Evolutionary conservation across 352 stramenopile species (phyloP).

Genomic region (Globisporangium solare): DNA sequence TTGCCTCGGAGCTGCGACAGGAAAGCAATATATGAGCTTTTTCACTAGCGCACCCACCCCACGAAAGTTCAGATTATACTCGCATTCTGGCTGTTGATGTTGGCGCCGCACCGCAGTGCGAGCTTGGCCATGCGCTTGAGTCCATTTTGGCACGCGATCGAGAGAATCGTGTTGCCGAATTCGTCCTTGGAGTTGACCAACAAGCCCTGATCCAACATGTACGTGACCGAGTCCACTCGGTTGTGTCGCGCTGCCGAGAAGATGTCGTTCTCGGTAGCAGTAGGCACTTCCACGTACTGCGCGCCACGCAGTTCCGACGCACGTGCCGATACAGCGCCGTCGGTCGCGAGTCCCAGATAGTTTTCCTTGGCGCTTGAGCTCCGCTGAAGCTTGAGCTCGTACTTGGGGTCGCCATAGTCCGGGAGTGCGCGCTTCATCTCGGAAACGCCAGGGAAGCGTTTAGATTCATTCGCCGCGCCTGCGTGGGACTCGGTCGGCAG

Average conservation of each 20-base stretch:
- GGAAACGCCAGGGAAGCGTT: neutral
- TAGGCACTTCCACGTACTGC: constrained; percentile 16
- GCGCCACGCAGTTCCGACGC: constrained; percentile 1
- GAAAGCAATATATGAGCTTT: neutral
- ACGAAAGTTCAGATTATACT: constrained; percentile 6
- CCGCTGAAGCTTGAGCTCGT: constrained; percentile 11
- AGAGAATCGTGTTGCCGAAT: constrained; percentile 84
- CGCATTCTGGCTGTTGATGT: constrained; percentile 88
- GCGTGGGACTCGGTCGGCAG: constrained; percentile 6
- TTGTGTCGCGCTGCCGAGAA: constrained; percentile 87
- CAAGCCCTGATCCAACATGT: constrained; percentile 84
- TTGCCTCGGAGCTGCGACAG: constrained; percentile 62
- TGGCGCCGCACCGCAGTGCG: constrained; percentile 69
- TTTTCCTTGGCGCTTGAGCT: constrained; percentile 3
- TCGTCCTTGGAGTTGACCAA: constrained; percentile 69
- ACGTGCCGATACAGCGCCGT: neutral
- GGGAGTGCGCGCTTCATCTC: constrained; percentile 22
- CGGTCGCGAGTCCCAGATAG: constrained; percentile 29
- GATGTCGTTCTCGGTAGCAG: constrained; percentile 61
- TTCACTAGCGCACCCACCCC: too few species aligned
- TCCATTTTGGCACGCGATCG: constrained; percentile 88
- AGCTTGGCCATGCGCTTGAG: constrained; percentile 88
- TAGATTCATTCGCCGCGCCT: neutral
- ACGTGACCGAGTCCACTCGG: constrained; percentile 73
- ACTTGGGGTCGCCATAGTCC: constrained; percentile 2